Evolutionary conservation across 2,329 filamentous ascomycete genomes (phyloP).

Genomic region (Blastomyces gilchristii): DNA sequence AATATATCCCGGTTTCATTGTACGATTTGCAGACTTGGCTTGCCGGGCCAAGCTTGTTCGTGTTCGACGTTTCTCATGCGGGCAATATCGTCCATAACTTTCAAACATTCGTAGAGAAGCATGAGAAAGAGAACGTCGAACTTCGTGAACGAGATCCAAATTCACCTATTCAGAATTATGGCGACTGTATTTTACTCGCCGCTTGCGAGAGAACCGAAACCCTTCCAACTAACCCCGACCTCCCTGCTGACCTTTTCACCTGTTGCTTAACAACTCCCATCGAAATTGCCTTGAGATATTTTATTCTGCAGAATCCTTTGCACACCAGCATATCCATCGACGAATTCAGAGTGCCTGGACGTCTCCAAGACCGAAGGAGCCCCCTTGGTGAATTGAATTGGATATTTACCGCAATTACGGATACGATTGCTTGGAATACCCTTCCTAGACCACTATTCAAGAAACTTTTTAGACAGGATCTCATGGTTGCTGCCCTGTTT

Average conservation of each 20-base stretch:
- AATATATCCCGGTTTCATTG: slow-evolving; percentile 93
- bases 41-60: slow-evolving; percentile 87
- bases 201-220: slow-evolving; percentile 87
- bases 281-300: slow-evolving; percentile 93
- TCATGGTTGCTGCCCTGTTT: slow-evolving; percentile 98
- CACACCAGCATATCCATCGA: slow-evolving; percentile 60
- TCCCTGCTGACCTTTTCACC: slow-evolving; percentile 92
- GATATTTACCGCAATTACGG: slow-evolving; percentile 98
- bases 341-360: slow-evolving; percentile 78
- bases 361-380: slow-evolving; percentile 83
- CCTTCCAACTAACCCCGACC: slow-evolving; percentile 81
- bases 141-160: slow-evolving; percentile 64
- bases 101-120: slow-evolving; percentile 86
- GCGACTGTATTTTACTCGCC: slow-evolving; percentile 83
- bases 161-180: slow-evolving; percentile 52
- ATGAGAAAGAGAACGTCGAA: slow-evolving; percentile 79
- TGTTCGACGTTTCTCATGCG: slow-evolving; percentile 95
- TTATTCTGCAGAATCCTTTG: slow-evolving; percentile 82
- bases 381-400: slow-evolving; percentile 94
- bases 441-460: slow-evolving; percentile 83
- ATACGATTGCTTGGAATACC: slow-evolving; percentile 97
- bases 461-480: slow-evolving; percentile 90
- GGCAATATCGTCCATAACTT: slow-evolving; percentile 95
- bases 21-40: slow-evolving; percentile 96
- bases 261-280: slow-evolving; percentile 94